phyloP scores from a whole-genome alignment of 495 filamentous ascomycete species.

The Aspergillus carlsbadensis region DNA sequence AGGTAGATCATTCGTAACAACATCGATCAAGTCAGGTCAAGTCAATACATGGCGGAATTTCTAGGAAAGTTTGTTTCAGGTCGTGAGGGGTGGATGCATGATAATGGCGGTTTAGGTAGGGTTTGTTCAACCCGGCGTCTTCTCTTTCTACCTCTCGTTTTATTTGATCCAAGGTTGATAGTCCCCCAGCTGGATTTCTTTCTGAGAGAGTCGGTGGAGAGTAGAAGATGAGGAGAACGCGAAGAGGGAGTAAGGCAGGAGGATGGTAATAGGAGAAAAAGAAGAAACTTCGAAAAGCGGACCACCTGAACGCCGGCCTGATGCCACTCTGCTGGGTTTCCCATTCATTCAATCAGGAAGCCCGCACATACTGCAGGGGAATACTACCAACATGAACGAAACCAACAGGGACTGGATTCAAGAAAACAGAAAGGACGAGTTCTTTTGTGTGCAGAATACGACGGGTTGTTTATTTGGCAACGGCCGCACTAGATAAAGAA shows the following conservation, averaged over 20 bases:
- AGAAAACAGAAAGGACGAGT: slow-evolving; percentile 31
- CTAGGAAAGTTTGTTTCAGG: slow-evolving; percentile 1
- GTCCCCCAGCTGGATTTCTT: too few relatives aligned
- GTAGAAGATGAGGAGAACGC: too few relatives aligned
- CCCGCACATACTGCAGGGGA: slow-evolving; percentile 38
- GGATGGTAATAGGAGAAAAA: slow-evolving; percentile 14
- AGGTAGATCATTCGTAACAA: slow-evolving; percentile 51
- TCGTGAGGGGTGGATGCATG: neutral
- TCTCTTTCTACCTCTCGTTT: too few relatives aligned
- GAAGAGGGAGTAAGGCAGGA: neutral
- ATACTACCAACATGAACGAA: slow-evolving; percentile 44
- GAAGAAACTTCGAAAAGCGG: slow-evolving; percentile 26
- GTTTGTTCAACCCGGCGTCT: neutral
- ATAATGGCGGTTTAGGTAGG: neutral
- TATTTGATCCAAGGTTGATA: too few relatives aligned
- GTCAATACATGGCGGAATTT: slow-evolving; percentile 23
- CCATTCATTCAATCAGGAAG: slow-evolving; percentile 14
- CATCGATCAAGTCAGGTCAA: slow-evolving; percentile 42
- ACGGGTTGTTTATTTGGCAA: slow-evolving; percentile 43
- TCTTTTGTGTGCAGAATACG: slow-evolving; percentile 33
- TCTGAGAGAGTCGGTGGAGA: neutral
- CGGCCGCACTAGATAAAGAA: slow-evolving; percentile 37
- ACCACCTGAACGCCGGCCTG: slow-evolving; percentile 54
- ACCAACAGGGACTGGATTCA: slow-evolving; percentile 32
- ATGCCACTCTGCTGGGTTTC: slow-evolving; percentile 45